Evolutionary conservation across 371 early-diverging fungal species (phyloP).

Genomic region (Syncephalis fuscata): DNA sequence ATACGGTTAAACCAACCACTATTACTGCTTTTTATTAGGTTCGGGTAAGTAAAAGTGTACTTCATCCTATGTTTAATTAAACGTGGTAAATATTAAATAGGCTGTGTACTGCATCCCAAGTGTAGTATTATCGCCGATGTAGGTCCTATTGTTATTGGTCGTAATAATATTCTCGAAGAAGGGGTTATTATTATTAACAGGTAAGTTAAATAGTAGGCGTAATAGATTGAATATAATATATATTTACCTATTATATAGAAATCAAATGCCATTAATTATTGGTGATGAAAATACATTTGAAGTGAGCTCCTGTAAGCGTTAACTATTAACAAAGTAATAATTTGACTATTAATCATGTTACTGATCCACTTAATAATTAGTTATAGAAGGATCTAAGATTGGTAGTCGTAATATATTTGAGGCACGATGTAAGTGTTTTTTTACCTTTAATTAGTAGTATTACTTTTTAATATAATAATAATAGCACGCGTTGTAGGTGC

Average conservation of each 20-base stretch:
- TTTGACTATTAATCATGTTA: background rate
- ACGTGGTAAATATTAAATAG: background rate
- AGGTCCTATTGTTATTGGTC: conserved; percentile 56
- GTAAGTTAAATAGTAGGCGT: conserved; percentile 20
- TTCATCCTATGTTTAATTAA: background rate
- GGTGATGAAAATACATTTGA: conserved; percentile 64
- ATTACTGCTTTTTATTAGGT: background rate
- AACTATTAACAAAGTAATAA: too few species aligned
- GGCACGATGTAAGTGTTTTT: conserved; percentile 26
- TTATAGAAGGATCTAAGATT: conserved; percentile 45
- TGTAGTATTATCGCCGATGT: conserved; percentile 47
- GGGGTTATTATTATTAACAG: conserved; percentile 51
- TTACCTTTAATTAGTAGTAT: background rate
- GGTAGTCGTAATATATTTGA: conserved; percentile 53
- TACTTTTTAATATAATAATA: background rate
- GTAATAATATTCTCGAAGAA: conserved; percentile 59
- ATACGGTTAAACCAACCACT: background rate
- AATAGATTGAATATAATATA: background rate
- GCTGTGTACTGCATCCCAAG: conserved; percentile 32
- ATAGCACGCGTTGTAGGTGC: conserved; percentile 36
- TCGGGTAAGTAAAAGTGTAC: background rate
- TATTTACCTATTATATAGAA: conserved; percentile 9
- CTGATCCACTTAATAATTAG: conserved; percentile 13
- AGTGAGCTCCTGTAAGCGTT: conserved; percentile 43
- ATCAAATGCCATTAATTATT: conserved; percentile 30